Percentiles rank a stretch among this genome's conserved stretches.
phyloP scores from a whole-genome alignment of 768 basidiomycete genomes.

The Inosperma sp. region DNA sequence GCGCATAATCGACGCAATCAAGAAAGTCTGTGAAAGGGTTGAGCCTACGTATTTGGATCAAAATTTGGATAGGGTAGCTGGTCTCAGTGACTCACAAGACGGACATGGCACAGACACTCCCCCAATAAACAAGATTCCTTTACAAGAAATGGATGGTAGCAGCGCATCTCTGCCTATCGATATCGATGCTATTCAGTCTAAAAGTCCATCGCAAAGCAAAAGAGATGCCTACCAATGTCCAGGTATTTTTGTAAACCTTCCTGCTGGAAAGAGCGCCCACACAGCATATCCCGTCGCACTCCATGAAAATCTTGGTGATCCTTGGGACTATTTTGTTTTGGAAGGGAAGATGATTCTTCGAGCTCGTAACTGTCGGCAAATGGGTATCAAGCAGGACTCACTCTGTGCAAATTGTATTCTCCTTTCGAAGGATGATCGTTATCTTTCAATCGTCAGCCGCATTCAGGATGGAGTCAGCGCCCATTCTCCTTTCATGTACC shows the following conservation, averaged over 20 bases:
- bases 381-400: background rate
- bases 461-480: slow-evolving; percentile 7
- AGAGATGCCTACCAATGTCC: background rate
- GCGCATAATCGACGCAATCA: background rate
- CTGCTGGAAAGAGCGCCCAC: background rate
- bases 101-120: too few relatives aligned
- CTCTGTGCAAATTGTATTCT: background rate
- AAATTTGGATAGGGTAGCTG: too few relatives aligned
- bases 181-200: background rate
- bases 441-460: slow-evolving; percentile 4
- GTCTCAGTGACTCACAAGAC: too few relatives aligned
- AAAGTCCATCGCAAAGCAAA: background rate
- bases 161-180: background rate
- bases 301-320: slow-evolving; percentile 1
- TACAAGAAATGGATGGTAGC: too few relatives aligned
- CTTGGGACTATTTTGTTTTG: slow-evolving; percentile 3
- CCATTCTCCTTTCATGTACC: slow-evolving; percentile 7
- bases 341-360: background rate
- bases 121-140: too few relatives aligned
- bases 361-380: background rate
- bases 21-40: background rate
- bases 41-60: background rate
- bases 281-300: slow-evolving; percentile 6
- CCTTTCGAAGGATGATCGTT: background rate
- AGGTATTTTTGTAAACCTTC: background rate